Evolutionary conservation across 768 basidiomycete species (phyloP), one percentile per base, ranked within the genome.

Genomic region (Lactifluus volemus): DNA sequence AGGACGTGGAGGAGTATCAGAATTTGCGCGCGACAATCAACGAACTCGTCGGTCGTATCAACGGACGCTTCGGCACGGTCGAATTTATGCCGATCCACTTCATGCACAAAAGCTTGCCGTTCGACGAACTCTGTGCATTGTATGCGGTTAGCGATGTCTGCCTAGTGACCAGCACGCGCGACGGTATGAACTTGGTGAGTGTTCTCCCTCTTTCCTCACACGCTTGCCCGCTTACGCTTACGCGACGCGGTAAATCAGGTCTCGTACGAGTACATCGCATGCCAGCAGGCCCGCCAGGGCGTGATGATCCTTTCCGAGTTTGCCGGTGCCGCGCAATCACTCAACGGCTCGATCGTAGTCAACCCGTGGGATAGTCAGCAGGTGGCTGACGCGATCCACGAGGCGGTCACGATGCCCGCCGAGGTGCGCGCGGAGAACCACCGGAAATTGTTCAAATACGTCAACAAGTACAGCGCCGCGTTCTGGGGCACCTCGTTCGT

Each of bases 31-130:
- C 93, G 17, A 92, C 89, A 2, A 94, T 98, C 55, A 98, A 98
- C 77, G 95, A 99, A 72, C 84, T 99, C 52, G 97, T 99, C 34
- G 97, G 97, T 2, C 85, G 96, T 29, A 98, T 99, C 75, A 99
- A 99, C 71, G 97, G 97, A 8, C 88, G 94, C 9, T 99, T 99
- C 69, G 97, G 97, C 34, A 98, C 97, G 1, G 94, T 98, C 70
- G 97, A 99, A 68, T 98, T 96, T 72, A 97, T 98, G 92, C 97
- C 97, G 6, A 98, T 99, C 62, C 97, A 98, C 74, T 98, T 97
- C 74, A 92, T 98, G 92, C 96, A 98, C 81, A 95, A 95, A 74
- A 88, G 85, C 65, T 78, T 98, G 55, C 75, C 85, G 0, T 95
- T 98, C 70, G 92, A 97, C 70, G 97, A 99, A 70, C 81, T 99